Evolutionary conservation across 2,329 filamentous ascomycete species (phyloP).

Genomic region (Ascochyta clinopodiicola): DNA sequence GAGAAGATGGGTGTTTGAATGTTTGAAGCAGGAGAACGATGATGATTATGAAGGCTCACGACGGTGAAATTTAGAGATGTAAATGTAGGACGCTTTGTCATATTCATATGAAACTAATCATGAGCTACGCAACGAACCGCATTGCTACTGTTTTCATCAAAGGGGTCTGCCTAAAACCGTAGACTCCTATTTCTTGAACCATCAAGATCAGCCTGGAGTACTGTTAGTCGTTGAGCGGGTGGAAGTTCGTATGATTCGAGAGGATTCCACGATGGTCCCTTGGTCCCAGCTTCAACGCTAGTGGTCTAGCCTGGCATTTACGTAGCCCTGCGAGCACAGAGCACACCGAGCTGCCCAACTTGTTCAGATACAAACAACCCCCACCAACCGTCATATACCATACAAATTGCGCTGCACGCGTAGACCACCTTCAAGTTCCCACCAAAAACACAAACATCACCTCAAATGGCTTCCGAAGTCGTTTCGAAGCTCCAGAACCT

Average conservation of each 20-base stretch:
- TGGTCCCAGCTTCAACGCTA: constrained; percentile 11
- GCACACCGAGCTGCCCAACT: constrained; percentile 10
- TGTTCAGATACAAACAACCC: constrained; percentile 14
- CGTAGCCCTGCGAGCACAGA: constrained; percentile 14
- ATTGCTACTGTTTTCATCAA: neutral
- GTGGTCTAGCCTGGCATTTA: constrained; percentile 1
- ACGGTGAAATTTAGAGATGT: neutral
- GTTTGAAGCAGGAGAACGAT: neutral
- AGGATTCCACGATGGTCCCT: constrained; percentile 8
- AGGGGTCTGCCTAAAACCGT: neutral
- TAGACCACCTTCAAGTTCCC: constrained; percentile 11
- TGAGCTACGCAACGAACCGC: neutral
- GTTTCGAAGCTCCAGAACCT: constrained; percentile 68
- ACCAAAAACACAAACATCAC: constrained; percentile 16
- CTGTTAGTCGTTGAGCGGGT: no score
- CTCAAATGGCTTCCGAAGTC: constrained; percentile 58
- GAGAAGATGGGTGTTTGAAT: neutral
- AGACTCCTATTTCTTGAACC: neutral
- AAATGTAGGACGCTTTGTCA: neutral
- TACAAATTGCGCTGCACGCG: constrained; percentile 23
- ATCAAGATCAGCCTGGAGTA: neutral
- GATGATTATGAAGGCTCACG: neutral
- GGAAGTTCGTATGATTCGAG: constrained; percentile 5
- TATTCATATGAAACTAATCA: neutral
- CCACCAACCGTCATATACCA: constrained; percentile 8